Evolutionary conservation across 108 stramenopile species (phyloP), one percentile per base, ranked within the genome.

Genomic region (Skeletonema potamos): DNA sequence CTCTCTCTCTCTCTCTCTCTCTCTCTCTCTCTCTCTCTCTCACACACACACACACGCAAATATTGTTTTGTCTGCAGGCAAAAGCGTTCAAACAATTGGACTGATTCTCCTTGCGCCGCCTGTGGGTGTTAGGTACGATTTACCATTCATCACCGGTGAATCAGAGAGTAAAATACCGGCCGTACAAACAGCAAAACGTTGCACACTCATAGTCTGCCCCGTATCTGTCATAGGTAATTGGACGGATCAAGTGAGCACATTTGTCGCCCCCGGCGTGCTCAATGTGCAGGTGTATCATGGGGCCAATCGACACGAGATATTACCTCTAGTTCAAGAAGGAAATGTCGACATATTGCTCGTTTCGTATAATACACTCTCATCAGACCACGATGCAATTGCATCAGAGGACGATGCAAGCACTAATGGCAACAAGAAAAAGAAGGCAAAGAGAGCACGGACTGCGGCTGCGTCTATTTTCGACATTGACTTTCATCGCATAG

Each of bases 141-240:
- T 59, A 4, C 18, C 62, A 27, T 13, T 26, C 18, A 8, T 4
- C 13, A 15, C 13, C 1, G 57, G 7, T 7, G 70, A 27, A 15
- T n/a, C n/a, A 12, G 28, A 54, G 28, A 43, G 20, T 6, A 18
- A 20, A 10, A 26, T 37, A 34, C 36, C 60, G 24, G 26, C 10
- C 24, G 48, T 24, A 3, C 41, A 20, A 7, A 27, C 46, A 18
- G 5, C 70, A 5, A 62, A 58, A 26, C 26, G 64, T 43, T 73
- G 71, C 56, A 91, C 90, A 4, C 30, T 91, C 26, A 83, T 91
- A 48, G 88, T 91, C 1, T 82, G 85, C 41, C 90, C 90, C 13
- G 87, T 89, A 12, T 83, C 84, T 10, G 90, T 89, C 15, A 39
- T 89, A 51, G 28, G 61, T 12, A 91, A 88, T 48, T 91, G 90